Evolutionary conservation across 768 basidiomycete species (phyloP).

Genomic region (Boletus patriciae): DNA sequence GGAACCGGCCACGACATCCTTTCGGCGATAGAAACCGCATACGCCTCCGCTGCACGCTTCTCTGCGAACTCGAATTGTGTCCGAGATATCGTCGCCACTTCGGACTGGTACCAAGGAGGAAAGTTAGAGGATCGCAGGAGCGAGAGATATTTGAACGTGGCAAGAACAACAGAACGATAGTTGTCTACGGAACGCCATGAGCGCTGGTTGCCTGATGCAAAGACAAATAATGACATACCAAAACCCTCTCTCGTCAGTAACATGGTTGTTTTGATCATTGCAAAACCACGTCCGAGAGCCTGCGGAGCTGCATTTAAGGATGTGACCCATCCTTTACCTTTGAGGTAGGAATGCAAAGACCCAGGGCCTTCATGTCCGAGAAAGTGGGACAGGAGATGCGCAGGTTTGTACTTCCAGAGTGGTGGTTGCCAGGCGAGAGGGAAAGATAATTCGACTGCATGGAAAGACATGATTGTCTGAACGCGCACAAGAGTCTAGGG

Average conservation of each 20-base stretch:
- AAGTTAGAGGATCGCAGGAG: slow-evolving; percentile 63
- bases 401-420: slow-evolving; percentile 78
- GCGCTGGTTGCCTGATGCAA: background rate
- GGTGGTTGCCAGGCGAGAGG: slow-evolving; percentile 71
- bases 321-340: slow-evolving; percentile 85
- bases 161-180: slow-evolving; percentile 66
- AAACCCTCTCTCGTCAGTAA: slow-evolving; percentile 85
- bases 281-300: slow-evolving; percentile 77
- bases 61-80: slow-evolving; percentile 87
- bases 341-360: slow-evolving; percentile 87
- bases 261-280: slow-evolving; percentile 82
- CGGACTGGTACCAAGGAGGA: slow-evolving; percentile 69
- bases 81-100: slow-evolving; percentile 66
- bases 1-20: slow-evolving; percentile 81
- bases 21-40: slow-evolving; percentile 74
- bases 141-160: slow-evolving; percentile 77
- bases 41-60: slow-evolving; percentile 75
- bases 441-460: slow-evolving; percentile 80
- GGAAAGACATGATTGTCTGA: slow-evolving; percentile 88
- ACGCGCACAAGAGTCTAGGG: slow-evolving; percentile 73
- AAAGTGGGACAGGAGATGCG: slow-evolving; percentile 73
- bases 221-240: slow-evolving; percentile 46
- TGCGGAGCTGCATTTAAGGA: slow-evolving; percentile 69
- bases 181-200: slow-evolving; percentile 45
- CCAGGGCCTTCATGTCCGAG: slow-evolving; percentile 93